Base-by-base conservation (phyloP, 108 stramenopile genomes). In the Nitzschia sp. region DNA sequence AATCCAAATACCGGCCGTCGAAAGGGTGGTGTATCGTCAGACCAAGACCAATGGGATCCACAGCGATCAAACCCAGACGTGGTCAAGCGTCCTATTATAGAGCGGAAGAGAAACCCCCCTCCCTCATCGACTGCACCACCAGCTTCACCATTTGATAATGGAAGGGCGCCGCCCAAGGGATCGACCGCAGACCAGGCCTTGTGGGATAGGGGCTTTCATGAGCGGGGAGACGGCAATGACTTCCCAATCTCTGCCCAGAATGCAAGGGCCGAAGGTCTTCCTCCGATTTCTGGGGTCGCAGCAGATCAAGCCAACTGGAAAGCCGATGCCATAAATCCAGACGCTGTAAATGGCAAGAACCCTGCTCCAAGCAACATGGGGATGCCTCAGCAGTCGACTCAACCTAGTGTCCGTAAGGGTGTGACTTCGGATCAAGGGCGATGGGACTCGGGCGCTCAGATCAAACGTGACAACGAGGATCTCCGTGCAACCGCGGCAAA, bases 11-110 rank as follows among this genome's bases (percentile, higher is more conserved):
- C n/a, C n/a, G n/a, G n/a, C n/a, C 49, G 38, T 6, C 38, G 38
- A 9, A 9, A 9, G 38, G 38, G 9, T 19, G 21, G 5, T 8
- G n/a, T 51, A 4, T 4, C 49, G 17, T 51, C 49, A 4, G 49
- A 51, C 49, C 49, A 51, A 51, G 49, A 51, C 21, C 13, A 23
- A 51, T 51, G 49, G 49, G 49, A 51, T 51, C 49, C 49, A 21
- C 18, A 51, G 4, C 49, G 49, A 4, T 19, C 49, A 5, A 51
- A 51, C n/a, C 49, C 49, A 5, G 49, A 51, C n/a, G 49, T 19
- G 4, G 49, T 51, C 21, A 51, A 51, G 21, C 8, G 49, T 19
- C 49, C 49, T 21, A 9, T 51, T 19, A 51, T 51, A 5, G 49
- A 42, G 38, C 6, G 13, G 38, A 42, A 42, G 13, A n/a, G n/a